Conservation (phyloP, 2,329 filamentous ascomycete species). For the Drechmeria coniospora region DNA sequence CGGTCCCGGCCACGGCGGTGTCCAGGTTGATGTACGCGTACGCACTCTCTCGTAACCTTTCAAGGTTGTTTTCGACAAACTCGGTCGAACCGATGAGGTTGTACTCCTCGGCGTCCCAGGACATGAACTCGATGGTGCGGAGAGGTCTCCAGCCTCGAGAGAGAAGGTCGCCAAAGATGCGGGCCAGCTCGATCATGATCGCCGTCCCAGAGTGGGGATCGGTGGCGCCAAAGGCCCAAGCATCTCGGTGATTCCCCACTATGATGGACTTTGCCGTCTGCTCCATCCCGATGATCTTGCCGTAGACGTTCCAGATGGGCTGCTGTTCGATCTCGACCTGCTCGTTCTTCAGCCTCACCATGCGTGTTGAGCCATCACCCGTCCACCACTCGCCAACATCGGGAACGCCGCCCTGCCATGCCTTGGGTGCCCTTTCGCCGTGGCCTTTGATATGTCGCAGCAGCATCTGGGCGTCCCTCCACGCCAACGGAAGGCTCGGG, state of each 20-base stretch:
- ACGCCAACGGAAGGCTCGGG: constrained; percentile 78
- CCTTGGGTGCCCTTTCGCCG: constrained; percentile 50
- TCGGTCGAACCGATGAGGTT: constrained; percentile 91
- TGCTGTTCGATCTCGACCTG: constrained; percentile 74
- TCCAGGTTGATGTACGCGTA: constrained; percentile 89
- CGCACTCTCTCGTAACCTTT: constrained; percentile 55
- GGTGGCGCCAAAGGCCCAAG: constrained; percentile 77
- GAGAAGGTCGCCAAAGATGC: constrained; percentile 67
- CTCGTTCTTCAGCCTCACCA: constrained; percentile 68
- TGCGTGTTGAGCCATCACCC: constrained; percentile 58
- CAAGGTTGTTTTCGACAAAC: constrained; percentile 74
- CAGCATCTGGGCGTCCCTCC: constrained; percentile 72
- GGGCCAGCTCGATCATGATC: constrained; percentile 75
- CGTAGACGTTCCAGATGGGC: constrained; percentile 84
- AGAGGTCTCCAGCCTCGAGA: constrained; percentile 74
- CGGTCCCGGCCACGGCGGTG: constrained; percentile 57
- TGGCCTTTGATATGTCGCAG: constrained; percentile 61
- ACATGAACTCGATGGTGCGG: constrained; percentile 92
- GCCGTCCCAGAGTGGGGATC: constrained; percentile 83
- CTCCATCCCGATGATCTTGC: constrained; percentile 70
- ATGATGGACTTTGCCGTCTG: constrained; percentile 71
- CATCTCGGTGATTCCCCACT: constrained; percentile 84
- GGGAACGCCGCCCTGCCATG: constrained; percentile 66
- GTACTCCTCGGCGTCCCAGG: constrained; percentile 90
- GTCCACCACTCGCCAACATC: constrained; percentile 72